Conservation (phyloP, 225 moss, liverwort and hornwort genomes). For the Marchantia paleacea region DNA sequence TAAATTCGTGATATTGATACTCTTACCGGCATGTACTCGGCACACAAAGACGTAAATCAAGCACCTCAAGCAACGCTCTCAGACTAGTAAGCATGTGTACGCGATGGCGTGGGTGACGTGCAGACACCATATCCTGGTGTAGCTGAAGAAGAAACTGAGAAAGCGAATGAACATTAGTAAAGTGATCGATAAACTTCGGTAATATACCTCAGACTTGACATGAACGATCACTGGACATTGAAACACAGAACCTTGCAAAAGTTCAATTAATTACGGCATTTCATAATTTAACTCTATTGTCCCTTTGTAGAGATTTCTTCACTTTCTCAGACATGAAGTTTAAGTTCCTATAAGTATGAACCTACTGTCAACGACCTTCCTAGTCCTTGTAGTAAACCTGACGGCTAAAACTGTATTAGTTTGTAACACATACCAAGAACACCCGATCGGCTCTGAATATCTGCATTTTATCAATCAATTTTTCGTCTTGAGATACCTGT, state of each 20-base stretch:
- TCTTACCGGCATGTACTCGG: constrained; percentile 90
- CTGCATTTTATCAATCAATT: constrained; percentile 84
- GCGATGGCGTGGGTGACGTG: constrained; percentile 81
- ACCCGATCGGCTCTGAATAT: constrained; percentile 92
- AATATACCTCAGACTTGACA: background rate
- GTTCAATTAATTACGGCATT: background rate
- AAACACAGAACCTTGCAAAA: background rate
- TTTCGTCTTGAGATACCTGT: constrained; percentile 61
- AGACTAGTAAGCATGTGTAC: constrained; percentile 68
- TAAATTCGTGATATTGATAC: background rate
- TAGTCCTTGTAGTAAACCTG: background rate
- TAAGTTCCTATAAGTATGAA: background rate
- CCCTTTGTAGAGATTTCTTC: too few species aligned
- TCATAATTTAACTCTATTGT: too few species aligned
- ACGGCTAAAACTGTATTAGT: background rate
- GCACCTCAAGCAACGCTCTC: constrained; percentile 61
- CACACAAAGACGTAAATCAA: constrained; percentile 64
- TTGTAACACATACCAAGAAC: constrained; percentile 55
- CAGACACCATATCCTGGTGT: constrained; percentile 64
- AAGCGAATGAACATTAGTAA: background rate
- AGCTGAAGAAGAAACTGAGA: constrained; percentile 80
- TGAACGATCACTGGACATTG: background rate
- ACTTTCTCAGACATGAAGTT: too few species aligned
- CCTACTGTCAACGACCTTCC: background rate
- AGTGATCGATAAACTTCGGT: background rate